These are phyloP conservation scores for Macrolepiota fuliginosa DNA, from an alignment of 768 basidiomycete species.

Conservation along the genomic window DNA sequence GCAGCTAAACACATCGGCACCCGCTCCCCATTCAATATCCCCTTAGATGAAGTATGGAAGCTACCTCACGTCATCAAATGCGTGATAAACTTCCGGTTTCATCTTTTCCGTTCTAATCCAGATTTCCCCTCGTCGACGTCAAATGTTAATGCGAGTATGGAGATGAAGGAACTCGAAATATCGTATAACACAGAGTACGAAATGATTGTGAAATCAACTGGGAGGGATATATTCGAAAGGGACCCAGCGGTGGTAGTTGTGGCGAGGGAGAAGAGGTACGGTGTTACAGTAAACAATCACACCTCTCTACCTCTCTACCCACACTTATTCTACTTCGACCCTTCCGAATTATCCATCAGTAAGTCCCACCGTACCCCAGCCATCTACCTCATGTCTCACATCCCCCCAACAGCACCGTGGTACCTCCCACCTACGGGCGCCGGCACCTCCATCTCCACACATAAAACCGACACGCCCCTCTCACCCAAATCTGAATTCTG, in stretches of 20 bases:
- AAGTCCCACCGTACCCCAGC: constrained; percentile 3
- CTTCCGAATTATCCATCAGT: constrained; percentile 35
- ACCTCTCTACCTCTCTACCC: constrained; percentile 32
- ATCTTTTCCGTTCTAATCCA: constrained; percentile 23
- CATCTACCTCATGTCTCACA: not conserved
- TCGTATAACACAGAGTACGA: constrained; percentile 21
- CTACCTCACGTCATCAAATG: constrained; percentile 20
- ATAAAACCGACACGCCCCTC: constrained; percentile 24
- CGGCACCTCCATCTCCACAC: constrained; percentile 19
- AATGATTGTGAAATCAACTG: constrained; percentile 18
- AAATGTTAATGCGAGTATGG: constrained; percentile 25
- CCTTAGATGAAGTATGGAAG: constrained; percentile 5
- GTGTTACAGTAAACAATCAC: constrained; percentile 31
- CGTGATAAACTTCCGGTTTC: constrained; percentile 25
- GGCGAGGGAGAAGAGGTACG: constrained; percentile 15
- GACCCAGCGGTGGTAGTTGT: constrained; percentile 26
- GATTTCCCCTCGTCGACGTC: constrained; percentile 4
- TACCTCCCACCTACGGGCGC: constrained; percentile 24
- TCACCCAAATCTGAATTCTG: constrained; percentile 24
- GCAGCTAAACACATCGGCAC: constrained; percentile 20
- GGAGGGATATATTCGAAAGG: constrained; percentile 25
- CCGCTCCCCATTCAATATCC: constrained; percentile 19
- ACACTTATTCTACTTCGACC: constrained; percentile 42
- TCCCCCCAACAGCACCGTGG: constrained; percentile 11
- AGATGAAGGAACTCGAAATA: constrained; percentile 24